Percentiles rank a stretch among this genome's conserved stretches.
phyloP scores from a whole-genome alignment of 2,329 filamentous ascomycete genomes.

The Fusarium euwallaceae region DNA sequence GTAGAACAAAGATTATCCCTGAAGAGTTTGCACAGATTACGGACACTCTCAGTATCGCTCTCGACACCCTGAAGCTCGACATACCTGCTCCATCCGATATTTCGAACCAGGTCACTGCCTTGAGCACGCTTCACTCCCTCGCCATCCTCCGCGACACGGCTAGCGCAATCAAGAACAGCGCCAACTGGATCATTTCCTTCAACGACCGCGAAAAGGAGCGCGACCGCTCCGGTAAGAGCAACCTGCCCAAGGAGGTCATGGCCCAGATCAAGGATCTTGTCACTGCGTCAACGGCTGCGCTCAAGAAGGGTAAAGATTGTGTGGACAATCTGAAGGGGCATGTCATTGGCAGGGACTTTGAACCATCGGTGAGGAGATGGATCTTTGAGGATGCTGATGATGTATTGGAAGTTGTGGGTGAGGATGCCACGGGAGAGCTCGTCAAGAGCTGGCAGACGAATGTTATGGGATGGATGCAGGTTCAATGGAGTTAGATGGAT shows the following conservation, averaged over 20 bases:
- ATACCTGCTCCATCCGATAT: slow-evolving; percentile 27
- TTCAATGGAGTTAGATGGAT: slow-evolving; percentile 49
- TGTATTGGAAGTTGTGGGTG: slow-evolving; percentile 44
- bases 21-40: slow-evolving; percentile 46
- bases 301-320: slow-evolving; percentile 51
- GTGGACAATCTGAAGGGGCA: slow-evolving; percentile 49
- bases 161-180: slow-evolving; percentile 48
- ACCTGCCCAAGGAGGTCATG: slow-evolving; percentile 54
- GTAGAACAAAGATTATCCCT: slow-evolving; percentile 38
- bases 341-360: slow-evolving; percentile 45
- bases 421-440: slow-evolving; percentile 44
- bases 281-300: slow-evolving; percentile 45
- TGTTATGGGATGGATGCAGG: slow-evolving; percentile 51
- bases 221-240: slow-evolving; percentile 55
- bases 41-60: slow-evolving; percentile 32
- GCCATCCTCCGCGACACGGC: slow-evolving; percentile 56
- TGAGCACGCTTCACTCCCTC: slow-evolving; percentile 54
- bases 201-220: slow-evolving; percentile 57
- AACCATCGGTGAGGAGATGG: slow-evolving; percentile 45
- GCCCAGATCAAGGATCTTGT: slow-evolving; percentile 52
- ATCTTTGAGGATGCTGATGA: slow-evolving; percentile 45
- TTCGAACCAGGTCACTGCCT: slow-evolving; percentile 35
- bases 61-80: slow-evolving; percentile 32
- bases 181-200: slow-evolving; percentile 52
- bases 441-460: slow-evolving; percentile 53